A percentile compares a stretch with the other conserved stretches of the same genome.
These are phyloP conservation scores for Yarrowia sp. DNA, from an alignment of 805 yeast genomes.

Conservation along the genomic window DNA sequence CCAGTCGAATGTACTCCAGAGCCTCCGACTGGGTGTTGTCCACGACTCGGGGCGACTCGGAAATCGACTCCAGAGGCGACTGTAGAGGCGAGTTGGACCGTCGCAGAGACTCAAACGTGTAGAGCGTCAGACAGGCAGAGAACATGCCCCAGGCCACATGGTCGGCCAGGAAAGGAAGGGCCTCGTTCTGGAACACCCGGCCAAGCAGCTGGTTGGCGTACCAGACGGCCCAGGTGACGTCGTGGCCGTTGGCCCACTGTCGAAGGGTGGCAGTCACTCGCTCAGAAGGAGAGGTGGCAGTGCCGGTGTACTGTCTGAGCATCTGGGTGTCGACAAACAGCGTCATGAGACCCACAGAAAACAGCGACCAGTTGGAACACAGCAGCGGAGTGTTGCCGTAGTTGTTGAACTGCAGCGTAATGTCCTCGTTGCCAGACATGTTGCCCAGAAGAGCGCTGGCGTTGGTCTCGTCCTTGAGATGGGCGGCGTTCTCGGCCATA, in stretches of 20 bases:
- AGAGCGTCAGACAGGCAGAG: constrained; percentile 46
- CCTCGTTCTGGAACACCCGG: constrained; percentile 43
- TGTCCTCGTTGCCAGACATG: constrained; percentile 41
- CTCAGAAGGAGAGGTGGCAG: constrained; percentile 37
- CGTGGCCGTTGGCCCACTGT: constrained; percentile 46
- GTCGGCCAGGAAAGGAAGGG: constrained; percentile 45
- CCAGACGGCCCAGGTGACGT: constrained; percentile 47
- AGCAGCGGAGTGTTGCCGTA: constrained; percentile 44
- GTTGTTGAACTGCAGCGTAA: constrained; percentile 41
- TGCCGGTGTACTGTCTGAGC: constrained; percentile 44
- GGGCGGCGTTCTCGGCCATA: constrained; percentile 31
- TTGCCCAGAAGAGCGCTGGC: constrained; percentile 37
- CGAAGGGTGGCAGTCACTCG: constrained; percentile 42
- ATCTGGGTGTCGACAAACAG: constrained; percentile 46
- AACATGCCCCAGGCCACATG: constrained; percentile 48
- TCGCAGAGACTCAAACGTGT: constrained; percentile 45
- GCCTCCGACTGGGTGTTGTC: constrained; percentile 13
- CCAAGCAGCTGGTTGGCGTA: constrained; percentile 46
- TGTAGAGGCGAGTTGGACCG: neutral
- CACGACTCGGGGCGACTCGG: constrained; percentile 20
- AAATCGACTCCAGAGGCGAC: constrained; percentile 26
- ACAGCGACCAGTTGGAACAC: constrained; percentile 47
- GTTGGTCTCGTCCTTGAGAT: constrained; percentile 30
- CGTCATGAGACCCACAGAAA: constrained; percentile 45
- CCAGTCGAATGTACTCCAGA: constrained; percentile 38